Evolutionary conservation across 306 rosid species (phyloP), one percentile per base, ranked within the genome.

Genomic region (Castanea mollissima): DNA sequence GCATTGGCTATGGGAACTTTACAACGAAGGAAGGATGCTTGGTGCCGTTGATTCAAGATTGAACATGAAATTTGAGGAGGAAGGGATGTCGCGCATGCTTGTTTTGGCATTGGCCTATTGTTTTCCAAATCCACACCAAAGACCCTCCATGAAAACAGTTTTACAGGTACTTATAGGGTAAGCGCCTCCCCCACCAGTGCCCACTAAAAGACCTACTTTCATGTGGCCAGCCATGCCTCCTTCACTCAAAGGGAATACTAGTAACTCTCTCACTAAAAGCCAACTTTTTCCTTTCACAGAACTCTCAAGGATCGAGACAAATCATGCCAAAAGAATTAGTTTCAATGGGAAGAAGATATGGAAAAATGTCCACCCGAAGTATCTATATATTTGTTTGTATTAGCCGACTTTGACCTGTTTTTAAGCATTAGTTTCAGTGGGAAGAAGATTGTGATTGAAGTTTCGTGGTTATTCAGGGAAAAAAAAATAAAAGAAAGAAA

Each of bases 171-270:
- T 93, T 4, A 79, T 69, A 20, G 92, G 92, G 27, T 90, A 91
- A 78, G 86, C 74, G n/a, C 31, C 83, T 44, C 91, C 89, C 20
- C 94, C 91, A 1, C 8, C 2, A 6, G 79, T 91, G n/a, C 90
- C 98, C 8, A 25, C 21, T 27, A 85, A 88, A 52, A 83, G 89
- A 29, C 96, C 96, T 46, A 77, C 87, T 55, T 93, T 91, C 77
- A 86, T 91, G 63, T 93, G 94, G 96, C 96, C 96, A 11, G 86
- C 92, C 9, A 59, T 85, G 83, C 90, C 93, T 35, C 87, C 87
- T 9, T 85, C 89, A 0, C 80, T 89, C 82, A 80, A 84, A 52
- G 81, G 54, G 19, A 83, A 58, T 20, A 52, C 65, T 5, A 83
- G 83, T 55, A 19, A 2, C 21, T 63, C 84, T 31, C 49, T 80